Evolutionary conservation across 2,329 filamentous ascomycete genomes (phyloP).

Genomic region (Hymenoscyphus fructigenus): DNA sequence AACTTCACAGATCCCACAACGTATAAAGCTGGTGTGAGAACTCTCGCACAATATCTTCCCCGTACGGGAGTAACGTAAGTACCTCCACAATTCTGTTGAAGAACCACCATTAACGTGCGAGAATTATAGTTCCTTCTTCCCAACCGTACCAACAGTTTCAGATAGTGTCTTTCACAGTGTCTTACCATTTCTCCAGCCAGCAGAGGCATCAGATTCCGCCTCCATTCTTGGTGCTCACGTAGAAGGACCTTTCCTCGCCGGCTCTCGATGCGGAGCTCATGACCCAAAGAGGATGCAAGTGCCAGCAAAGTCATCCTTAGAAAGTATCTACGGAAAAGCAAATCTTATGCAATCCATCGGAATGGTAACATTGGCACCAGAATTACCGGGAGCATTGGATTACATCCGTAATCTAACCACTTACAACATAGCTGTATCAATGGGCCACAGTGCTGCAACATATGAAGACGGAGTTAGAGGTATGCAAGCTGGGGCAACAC

Average conservation of each 20-base stretch:
- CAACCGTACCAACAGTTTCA: constrained; percentile 52
- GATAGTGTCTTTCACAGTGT: constrained; percentile 44
- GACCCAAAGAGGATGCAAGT: constrained; percentile 32
- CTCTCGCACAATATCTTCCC: constrained; percentile 48
- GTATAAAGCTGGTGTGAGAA: constrained; percentile 45
- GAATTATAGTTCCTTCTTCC: constrained; percentile 44
- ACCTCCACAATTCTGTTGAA: neutral
- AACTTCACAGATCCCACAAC: constrained; percentile 41
- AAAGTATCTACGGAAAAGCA: constrained; percentile 45
- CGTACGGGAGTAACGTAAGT: constrained; percentile 47
- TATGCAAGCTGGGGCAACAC: constrained; percentile 48
- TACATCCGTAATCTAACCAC: constrained; percentile 44
- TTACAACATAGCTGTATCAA: constrained; percentile 31
- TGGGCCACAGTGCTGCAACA: constrained; percentile 48
- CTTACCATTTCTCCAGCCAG: constrained; percentile 47
- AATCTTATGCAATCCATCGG: constrained; percentile 44
- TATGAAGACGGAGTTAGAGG: constrained; percentile 46
- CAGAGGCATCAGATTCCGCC: constrained; percentile 43
- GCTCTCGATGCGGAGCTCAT: constrained; percentile 54
- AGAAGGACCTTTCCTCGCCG: constrained; percentile 55
- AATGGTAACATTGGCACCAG: constrained; percentile 53
- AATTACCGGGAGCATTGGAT: constrained; percentile 43
- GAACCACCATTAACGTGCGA: neutral
- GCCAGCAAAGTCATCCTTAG: constrained; percentile 24
- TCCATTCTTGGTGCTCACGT: constrained; percentile 54